These are phyloP conservation scores for Chiua sp. DNA, from an alignment of 1,284 basidiomycete genomes.

Conservation along the genomic window DNA sequence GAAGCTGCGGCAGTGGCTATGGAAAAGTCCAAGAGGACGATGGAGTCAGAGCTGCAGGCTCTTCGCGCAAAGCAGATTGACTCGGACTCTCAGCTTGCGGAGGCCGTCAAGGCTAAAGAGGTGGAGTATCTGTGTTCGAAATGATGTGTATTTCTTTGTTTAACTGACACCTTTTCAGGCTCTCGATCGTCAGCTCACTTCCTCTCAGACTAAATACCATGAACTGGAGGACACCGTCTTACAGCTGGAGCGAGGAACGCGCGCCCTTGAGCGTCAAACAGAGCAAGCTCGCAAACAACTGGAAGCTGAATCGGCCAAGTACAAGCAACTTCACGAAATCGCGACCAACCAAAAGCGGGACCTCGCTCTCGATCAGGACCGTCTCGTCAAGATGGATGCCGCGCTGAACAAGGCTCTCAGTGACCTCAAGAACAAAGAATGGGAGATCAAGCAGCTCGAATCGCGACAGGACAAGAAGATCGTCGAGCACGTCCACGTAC, in stretches of 20 bases:
- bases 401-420: slow-evolving; percentile 82
- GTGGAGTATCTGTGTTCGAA: slow-evolving; percentile 45
- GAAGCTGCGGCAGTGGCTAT: slow-evolving; percentile 63
- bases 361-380: slow-evolving; percentile 70
- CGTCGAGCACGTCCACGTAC: slow-evolving; percentile 97
- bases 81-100: slow-evolving; percentile 69
- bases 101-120: slow-evolving; percentile 71
- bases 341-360: slow-evolving; percentile 73
- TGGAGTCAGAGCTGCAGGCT: slow-evolving; percentile 79
- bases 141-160: neutral
- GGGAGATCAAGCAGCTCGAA: slow-evolving; percentile 86
- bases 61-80: slow-evolving; percentile 78
- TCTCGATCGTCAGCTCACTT: slow-evolving; percentile 77
- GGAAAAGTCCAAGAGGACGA: slow-evolving; percentile 71
- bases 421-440: slow-evolving; percentile 84
- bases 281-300: slow-evolving; percentile 72
- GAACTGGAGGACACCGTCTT: slow-evolving; percentile 90
- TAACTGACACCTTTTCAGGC: slow-evolving; percentile 20
- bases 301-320: slow-evolving; percentile 71
- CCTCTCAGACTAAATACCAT: slow-evolving; percentile 78
- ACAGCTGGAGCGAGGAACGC: slow-evolving; percentile 83
- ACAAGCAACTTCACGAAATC: slow-evolving; percentile 74
- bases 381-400: slow-evolving; percentile 74
- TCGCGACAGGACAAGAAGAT: slow-evolving; percentile 96
- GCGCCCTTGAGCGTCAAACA: slow-evolving; percentile 73